Base-by-base conservation (phyloP, 116 monocot genomes). In the Dioscorea cayenensis region DNA sequence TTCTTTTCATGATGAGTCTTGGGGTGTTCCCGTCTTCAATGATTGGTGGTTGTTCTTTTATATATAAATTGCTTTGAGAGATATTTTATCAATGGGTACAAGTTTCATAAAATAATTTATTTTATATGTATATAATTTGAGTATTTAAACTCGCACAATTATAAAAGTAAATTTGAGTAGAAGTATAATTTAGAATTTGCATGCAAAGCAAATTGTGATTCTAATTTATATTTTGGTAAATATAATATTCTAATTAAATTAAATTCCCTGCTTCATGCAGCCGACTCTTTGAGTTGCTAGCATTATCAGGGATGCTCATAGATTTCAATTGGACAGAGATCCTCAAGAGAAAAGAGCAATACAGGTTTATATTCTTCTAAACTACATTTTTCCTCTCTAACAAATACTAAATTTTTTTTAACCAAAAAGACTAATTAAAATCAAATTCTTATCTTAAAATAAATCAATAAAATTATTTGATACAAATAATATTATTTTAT, bases 311-410 rank as follows among this genome's bases (percentile, higher is more conserved):
- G 7, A 80, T 92, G 85, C 84, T 92, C 37, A 92, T 92, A 48
- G n/a, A 89, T 89, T 73, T 82, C 74, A 89, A 86, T 25, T 92
- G 92, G 92, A 83, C 89, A 1, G 84, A 86, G 32, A 92, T 89
- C 22, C 68, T 89, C 16, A n/a, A n/a, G n/a, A n/a, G n/a, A n/a
- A 89, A 84, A 64, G 92, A 43, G n/a, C n/a, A n/a, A n/a, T n/a
- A n/a, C n/a, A n/a, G n/a, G n/a, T 89, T 2, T 68, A 2, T 38
- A 28, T 55, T 70, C 13, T 49, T 9, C 36, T 37, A 22, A 43
- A n/a, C n/a, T n/a, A n/a, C n/a, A n/a, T n/a, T n/a, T n/a, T n/a
- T n/a, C n/a, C n/a, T n/a, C n/a, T n/a, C n/a, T n/a, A n/a, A n/a
- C n/a, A n/a, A n/a, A n/a, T n/a, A n/a, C n/a, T n/a, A n/a, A n/a